Conservation (phyloP, 768 basidiomycete genomes). For the Mycena indigotica region DNA sequence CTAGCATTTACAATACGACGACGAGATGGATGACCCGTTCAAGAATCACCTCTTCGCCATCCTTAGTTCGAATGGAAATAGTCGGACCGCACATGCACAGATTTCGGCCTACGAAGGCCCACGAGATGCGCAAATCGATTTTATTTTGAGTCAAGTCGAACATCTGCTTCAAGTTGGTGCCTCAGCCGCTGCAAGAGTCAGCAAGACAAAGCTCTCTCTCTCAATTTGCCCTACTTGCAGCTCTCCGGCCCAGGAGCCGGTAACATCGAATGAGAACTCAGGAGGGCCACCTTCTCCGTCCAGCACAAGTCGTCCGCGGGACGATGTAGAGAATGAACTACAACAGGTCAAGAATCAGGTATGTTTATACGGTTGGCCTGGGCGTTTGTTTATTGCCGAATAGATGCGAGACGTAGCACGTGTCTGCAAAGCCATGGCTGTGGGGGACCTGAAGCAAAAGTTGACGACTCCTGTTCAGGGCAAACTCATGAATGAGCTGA, state of each 20-base stretch:
- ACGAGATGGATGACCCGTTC: too few species aligned
- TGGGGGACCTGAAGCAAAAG: slow-evolving; percentile 68
- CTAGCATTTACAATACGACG: too few species aligned
- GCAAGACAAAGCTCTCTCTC: too few species aligned
- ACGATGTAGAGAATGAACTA: slow-evolving; percentile 71
- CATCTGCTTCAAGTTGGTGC: slow-evolving; percentile 18
- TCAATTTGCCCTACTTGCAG: too few species aligned
- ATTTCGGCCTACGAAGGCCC: slow-evolving; percentile 53
- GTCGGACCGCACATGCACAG: slow-evolving; percentile 44
- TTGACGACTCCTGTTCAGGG: slow-evolving; percentile 72
- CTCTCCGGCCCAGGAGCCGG: too few species aligned
- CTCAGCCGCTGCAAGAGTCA: too few species aligned
- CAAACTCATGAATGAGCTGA: slow-evolving; percentile 69
- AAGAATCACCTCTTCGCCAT: slow-evolving; percentile 54
- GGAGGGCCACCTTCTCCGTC: too few species aligned
- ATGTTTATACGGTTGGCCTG: too few species aligned
- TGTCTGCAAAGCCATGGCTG: slow-evolving; percentile 72
- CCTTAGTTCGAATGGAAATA: slow-evolving; percentile 54
- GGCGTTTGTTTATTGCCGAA: background rate
- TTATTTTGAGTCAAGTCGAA: slow-evolving; percentile 22
- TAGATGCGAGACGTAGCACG: slow-evolving; percentile 68
- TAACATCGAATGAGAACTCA: too few species aligned
- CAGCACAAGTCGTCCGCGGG: too few species aligned
- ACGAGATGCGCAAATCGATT: slow-evolving; percentile 53
- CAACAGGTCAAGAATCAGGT: slow-evolving; percentile 73